Base-by-base conservation (phyloP, 352 stramenopile genomes). In the Albugo laibachii region DNA sequence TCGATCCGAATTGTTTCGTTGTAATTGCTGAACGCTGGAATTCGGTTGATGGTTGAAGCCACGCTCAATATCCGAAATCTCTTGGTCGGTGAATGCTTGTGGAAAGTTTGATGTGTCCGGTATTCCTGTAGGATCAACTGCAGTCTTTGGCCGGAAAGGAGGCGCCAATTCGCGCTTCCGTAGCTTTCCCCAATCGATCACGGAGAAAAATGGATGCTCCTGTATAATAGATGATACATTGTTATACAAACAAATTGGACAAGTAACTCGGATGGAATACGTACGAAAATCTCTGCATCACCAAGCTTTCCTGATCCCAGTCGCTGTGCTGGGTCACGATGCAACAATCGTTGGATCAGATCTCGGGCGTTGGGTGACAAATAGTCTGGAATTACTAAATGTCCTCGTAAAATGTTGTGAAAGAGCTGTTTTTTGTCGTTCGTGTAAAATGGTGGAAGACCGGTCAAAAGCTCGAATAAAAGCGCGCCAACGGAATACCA, bases 391-490 rank as follows among this genome's bases (percentile, higher is more conserved):
- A 91, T 83, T 18, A 79, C 72, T 24, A 91, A 38, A 51, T 91
- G 70, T 10, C 77, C 74, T 46, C 73, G 77, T 2, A 91, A 55
- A 53, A 91, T 91, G 59, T 91, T 91, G 66, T 91, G 77, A 58
- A 91, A 91, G n/a, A 91, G 55, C 50, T 87, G 74, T 51, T 91
- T 87, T 64, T 87, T 85, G 56, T 87, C 74, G 56, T 87, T 87
- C 49, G 72, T 85, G 63, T 86, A 89, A 53, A 85, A 89, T 35
- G 76, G 76, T n/a, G 76, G 73, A 5, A 86, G 60, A 20, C 76
- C 73, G n/a, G 76, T 89, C 12, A 89, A 59, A 38, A 89, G 41
- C 58, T 89, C 76, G 52, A 85, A 86, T 14, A 83, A 53, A 38
- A 89, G 53, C 0, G 74, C 74, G 41, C 77, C 77, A 5, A 91